A percentile compares a stretch with the other conserved stretches of the same genome.
phyloP scores from a whole-genome alignment of 176 grass and related monocot species.

The Lolium rigidum region DNA sequence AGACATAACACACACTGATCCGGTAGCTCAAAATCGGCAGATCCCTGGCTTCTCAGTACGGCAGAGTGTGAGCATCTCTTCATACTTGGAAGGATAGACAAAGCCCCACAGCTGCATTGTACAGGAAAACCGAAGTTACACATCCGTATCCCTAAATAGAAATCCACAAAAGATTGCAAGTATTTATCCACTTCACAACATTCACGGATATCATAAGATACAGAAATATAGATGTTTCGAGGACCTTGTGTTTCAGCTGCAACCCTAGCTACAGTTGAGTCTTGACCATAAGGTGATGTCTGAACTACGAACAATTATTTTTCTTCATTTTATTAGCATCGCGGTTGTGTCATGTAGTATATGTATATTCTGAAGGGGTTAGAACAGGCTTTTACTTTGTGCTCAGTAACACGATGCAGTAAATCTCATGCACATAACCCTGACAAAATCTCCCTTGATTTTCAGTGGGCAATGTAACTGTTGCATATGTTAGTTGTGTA shows the following conservation, averaged over 20 bases:
- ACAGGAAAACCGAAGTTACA: constrained; percentile 30
- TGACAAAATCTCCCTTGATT: not conserved
- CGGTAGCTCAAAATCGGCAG: constrained; percentile 38
- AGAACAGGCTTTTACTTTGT: not conserved
- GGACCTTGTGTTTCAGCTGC: not conserved
- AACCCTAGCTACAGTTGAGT: not conserved
- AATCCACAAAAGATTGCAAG: not conserved
- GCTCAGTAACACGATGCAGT: constrained; percentile 9
- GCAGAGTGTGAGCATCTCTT: constrained; percentile 79
- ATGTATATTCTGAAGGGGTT: not conserved
- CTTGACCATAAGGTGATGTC: not conserved
- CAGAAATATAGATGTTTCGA: not conserved
- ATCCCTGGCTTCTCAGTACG: constrained; percentile 81
- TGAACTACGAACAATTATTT: not conserved
- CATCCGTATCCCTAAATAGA: not conserved
- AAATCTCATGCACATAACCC: constrained; percentile 11
- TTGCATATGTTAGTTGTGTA: not conserved
- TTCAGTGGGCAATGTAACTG: constrained; percentile 1
- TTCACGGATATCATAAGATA: not conserved
- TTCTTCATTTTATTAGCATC: not conserved
- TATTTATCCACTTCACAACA: not conserved
- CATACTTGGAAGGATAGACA: constrained; percentile 86
- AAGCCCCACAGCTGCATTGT: constrained; percentile 93
- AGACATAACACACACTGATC: constrained; percentile 6
- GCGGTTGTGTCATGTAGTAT: not conserved